Percentiles rank a stretch among this genome's conserved stretches.
Conservation (phyloP, 768 basidiomycete species). For the Tricholoma sp. region DNA sequence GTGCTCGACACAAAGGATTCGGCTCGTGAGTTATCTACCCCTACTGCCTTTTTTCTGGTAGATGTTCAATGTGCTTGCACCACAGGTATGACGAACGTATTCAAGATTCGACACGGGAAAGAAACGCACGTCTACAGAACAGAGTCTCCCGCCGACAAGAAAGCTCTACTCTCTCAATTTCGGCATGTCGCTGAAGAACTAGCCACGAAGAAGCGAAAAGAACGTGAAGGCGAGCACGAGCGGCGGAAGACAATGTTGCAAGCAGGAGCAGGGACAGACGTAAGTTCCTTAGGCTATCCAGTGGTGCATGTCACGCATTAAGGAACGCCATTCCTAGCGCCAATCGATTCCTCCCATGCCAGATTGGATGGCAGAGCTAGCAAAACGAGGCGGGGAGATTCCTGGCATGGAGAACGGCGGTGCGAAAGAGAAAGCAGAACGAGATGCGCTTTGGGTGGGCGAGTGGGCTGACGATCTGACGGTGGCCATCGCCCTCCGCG, state of each 20-base stretch:
- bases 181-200: constrained; percentile 92
- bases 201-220: constrained; percentile 81
- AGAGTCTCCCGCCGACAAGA: constrained; percentile 80
- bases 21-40: constrained; percentile 50
- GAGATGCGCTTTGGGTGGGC: constrained; percentile 80
- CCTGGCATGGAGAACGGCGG: constrained; percentile 30
- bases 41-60: background rate
- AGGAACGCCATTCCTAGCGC: constrained; percentile 8
- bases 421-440: constrained; percentile 71
- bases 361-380: constrained; percentile 74
- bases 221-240: constrained; percentile 91
- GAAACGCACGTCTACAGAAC: constrained; percentile 94
- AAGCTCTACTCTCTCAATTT: constrained; percentile 76
- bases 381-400: constrained; percentile 47
- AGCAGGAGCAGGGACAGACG: constrained; percentile 36
- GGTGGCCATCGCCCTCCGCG: constrained; percentile 83
- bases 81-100: constrained; percentile 85
- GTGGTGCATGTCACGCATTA: constrained; percentile 34
- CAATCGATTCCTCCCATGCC: constrained; percentile 52
- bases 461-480: constrained; percentile 92
- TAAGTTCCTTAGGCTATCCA: constrained; percentile 10
- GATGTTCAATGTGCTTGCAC: background rate
- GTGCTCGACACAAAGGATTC: constrained; percentile 97
- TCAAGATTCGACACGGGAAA: constrained; percentile 91
- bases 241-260: constrained; percentile 75